Conservation (phyloP, 1,139 yeast genomes). For the Pichia sp. region DNA sequence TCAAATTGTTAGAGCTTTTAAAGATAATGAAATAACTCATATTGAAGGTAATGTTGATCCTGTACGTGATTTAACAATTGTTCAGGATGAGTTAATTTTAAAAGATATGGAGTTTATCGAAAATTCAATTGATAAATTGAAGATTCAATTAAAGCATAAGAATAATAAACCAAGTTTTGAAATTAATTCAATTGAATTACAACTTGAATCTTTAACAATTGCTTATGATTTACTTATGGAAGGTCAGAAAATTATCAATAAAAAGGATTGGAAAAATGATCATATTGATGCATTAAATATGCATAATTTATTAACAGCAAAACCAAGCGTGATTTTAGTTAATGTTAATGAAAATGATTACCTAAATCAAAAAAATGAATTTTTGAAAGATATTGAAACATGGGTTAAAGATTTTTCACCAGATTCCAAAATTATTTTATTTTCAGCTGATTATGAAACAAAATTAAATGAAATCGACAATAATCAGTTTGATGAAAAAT, state of each 20-base stretch:
- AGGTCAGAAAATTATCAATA: conserved; percentile 46
- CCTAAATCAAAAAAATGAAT: conserved; percentile 34
- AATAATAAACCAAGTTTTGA: conserved; percentile 28
- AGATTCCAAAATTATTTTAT: conserved; percentile 45
- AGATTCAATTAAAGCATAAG: conserved; percentile 36
- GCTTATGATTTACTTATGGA: conserved; percentile 47
- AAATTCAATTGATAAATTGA: conserved; percentile 40
- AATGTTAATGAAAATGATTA: conserved; percentile 57
- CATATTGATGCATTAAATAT: conserved; percentile 52
- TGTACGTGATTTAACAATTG: conserved; percentile 57
- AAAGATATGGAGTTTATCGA: conserved; percentile 67
- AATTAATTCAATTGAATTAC: conserved; percentile 33
- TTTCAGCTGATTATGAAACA: conserved; percentile 56
- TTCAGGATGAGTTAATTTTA: conserved; percentile 63
- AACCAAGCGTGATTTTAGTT: conserved; percentile 56
- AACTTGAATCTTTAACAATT: conserved; percentile 39
- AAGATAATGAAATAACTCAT: conserved; percentile 63
- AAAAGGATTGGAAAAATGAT: conserved; percentile 43
- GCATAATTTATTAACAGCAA: conserved; percentile 60
- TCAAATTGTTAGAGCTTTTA: conserved; percentile 63
- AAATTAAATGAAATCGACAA: conserved; percentile 21
- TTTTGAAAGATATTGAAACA: conserved; percentile 33
- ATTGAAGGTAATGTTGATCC: conserved; percentile 61
- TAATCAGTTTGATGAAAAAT: conserved; percentile 13
- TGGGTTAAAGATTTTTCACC: conserved; percentile 56